Base-by-base conservation (phyloP, 768 basidiomycete genomes). In the Xerocomellus amylosporus region DNA sequence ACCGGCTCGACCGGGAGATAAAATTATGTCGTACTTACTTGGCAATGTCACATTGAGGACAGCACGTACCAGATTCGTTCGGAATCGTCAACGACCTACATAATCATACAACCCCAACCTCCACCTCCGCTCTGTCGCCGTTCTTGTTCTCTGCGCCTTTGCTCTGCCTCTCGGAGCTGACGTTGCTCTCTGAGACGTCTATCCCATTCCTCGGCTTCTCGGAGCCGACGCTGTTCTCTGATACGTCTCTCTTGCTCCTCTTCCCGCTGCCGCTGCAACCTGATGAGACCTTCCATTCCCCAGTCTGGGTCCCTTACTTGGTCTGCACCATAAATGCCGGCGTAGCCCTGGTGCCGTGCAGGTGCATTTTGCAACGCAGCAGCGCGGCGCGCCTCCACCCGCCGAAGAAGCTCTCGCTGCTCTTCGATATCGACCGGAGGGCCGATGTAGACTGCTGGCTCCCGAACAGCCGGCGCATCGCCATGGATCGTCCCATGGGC, bases 401-500 rank as follows among this genome's bases (percentile, higher is more conserved):
- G 57, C 5, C 56, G 56, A 12, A 62, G 17, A 10, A 67, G 53
- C 24, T 58, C 60, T 6, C 51, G 60, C 17, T 68, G 66, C 33
- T 66, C 58, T 2, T 60, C 53, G 39, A 72, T 36, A 34, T 65
- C 42, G 6, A 65, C 56, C 8, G 14, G n/a, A 31, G 58, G 15
- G 5, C 59, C 59, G 2, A 56, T 22, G 50, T 69, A n/a, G 31
- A 33, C 46, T 0, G 44, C 42, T 8, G 48, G 58, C 4, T 56
- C 53, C 7, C 41, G 54, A 26, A 8, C 51, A 7, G 5, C 52
- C 1, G 51, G 55, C 24, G 12, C 49, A 24, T 63, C 59, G 12
- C 54, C 68, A 14, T 70, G 44, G 19, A 69, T 67, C n/a, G 62
- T 59, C 31, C 69, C 71, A 57, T 77, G 76, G 2, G 26, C 63